Evolutionary conservation across 2,329 filamentous ascomycete species (phyloP).

Genomic region (Ophiostoma australiae): DNA sequence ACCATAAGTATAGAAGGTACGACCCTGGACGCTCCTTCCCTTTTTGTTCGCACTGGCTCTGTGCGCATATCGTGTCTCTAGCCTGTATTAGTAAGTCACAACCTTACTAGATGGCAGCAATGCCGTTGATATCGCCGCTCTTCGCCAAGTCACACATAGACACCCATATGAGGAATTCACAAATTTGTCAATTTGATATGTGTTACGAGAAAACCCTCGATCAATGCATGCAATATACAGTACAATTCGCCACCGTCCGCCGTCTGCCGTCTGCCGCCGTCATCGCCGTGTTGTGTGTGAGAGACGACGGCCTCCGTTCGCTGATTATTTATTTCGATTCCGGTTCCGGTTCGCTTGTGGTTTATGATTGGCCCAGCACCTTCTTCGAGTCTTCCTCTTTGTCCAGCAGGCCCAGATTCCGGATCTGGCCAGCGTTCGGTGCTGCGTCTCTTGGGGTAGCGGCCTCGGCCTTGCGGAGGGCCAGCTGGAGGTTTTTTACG

Average conservation of each 20-base stretch:
- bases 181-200: conserved; percentile 17
- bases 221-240: conserved; percentile 20
- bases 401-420: conserved; percentile 75
- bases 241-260: not conserved
- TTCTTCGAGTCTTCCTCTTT: conserved; percentile 75
- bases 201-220: conserved; percentile 10
- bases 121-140: not conserved
- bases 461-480: conserved; percentile 75
- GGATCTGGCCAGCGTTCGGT: conserved; percentile 79
- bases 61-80: not conserved
- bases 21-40: conserved; percentile 1
- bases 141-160: not conserved
- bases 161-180: not conserved
- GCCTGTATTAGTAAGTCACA: not conserved
- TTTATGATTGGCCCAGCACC: conserved; percentile 40
- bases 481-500: conserved; percentile 71
- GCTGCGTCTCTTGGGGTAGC: conserved; percentile 72
- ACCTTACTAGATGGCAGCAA: not conserved
- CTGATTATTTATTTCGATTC: not conserved
- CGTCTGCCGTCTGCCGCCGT: not conserved
- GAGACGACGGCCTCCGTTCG: not conserved
- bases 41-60: not conserved
- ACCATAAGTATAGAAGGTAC: not conserved
- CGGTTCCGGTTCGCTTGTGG: not conserved
- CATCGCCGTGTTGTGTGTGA: not conserved